A percentile compares a stretch with the other conserved stretches of the same genome.
Evolutionary conservation across 805 yeast species (phyloP).

Genomic region (Brettanomyces naardenensis): DNA sequence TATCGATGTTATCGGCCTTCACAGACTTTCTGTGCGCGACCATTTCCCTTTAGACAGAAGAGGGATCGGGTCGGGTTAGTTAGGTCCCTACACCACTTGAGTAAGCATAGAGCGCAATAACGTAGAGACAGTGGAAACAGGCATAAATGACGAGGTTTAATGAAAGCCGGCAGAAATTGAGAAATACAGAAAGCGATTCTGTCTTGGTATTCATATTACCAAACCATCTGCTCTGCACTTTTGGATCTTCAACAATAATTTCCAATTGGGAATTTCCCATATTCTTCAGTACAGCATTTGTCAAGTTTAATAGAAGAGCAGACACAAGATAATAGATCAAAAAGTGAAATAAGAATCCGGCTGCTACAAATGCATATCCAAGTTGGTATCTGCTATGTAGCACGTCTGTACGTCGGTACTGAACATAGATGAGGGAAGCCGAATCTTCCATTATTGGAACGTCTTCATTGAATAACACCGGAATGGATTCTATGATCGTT

Average conservation of each 20-base stretch:
- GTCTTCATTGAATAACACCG: neutral
- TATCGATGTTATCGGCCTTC: neutral
- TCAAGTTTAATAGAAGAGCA: constrained; percentile 6
- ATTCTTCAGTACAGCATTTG: neutral
- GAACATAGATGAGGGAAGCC: neutral
- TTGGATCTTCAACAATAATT: neutral
- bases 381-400: neutral
- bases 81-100: neutral
- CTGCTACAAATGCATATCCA: neutral
- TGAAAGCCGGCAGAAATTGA: constrained; percentile 1
- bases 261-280: neutral
- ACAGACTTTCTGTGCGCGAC: neutral
- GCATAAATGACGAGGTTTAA: constrained; percentile 1
- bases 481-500: constrained; percentile 1
- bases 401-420: neutral
- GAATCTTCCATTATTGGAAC: neutral
- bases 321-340: constrained; percentile 13
- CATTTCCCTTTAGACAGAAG: no score
- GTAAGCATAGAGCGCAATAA: neutral
- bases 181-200: constrained; percentile 1
- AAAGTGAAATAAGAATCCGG: constrained; percentile 8
- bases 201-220: neutral
- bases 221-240: neutral
- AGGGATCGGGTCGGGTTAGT: no score
- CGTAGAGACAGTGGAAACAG: constrained; percentile 2